These are phyloP conservation scores for Camellia granthamiana DNA, from an alignment of 148 eudicot genomes.

Conservation along the genomic window DNA sequence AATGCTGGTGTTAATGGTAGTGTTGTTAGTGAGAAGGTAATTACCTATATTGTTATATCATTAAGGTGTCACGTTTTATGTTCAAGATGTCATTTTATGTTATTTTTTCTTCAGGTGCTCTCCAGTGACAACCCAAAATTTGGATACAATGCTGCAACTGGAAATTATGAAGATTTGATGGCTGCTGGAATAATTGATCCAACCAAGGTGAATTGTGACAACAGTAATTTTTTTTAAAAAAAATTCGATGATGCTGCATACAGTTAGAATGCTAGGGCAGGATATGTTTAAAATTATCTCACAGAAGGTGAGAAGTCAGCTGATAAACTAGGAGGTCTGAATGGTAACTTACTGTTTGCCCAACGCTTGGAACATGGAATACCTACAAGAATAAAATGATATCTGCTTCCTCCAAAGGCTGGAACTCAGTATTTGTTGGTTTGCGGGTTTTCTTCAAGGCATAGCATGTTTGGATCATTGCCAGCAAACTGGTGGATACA, in stretches of 20 bases:
- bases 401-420: background rate
- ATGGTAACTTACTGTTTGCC: no score
- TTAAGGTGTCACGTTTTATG: background rate
- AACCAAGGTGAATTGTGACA: slow-evolving; percentile 55
- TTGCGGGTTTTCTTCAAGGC: background rate
- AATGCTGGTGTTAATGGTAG: slow-evolving; percentile 98
- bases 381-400: background rate
- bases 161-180: slow-evolving; percentile 88
- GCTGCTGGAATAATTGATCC: slow-evolving; percentile 92
- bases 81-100: background rate
- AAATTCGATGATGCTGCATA: background rate
- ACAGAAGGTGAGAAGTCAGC: background rate
- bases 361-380: background rate
- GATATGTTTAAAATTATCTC: background rate
- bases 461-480: no score
- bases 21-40: slow-evolving; percentile 90
- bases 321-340: background rate
- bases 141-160: slow-evolving; percentile 94
- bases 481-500: no score
- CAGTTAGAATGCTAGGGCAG: background rate
- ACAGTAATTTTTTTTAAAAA: background rate
- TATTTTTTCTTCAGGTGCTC: slow-evolving; percentile 48
- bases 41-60: background rate
- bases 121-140: slow-evolving; percentile 54
- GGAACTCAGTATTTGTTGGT: background rate